These are phyloP conservation scores for Hirsutella minnesotensis DNA, from an alignment of 2,329 filamentous ascomycete species.

Conservation along the genomic window DNA sequence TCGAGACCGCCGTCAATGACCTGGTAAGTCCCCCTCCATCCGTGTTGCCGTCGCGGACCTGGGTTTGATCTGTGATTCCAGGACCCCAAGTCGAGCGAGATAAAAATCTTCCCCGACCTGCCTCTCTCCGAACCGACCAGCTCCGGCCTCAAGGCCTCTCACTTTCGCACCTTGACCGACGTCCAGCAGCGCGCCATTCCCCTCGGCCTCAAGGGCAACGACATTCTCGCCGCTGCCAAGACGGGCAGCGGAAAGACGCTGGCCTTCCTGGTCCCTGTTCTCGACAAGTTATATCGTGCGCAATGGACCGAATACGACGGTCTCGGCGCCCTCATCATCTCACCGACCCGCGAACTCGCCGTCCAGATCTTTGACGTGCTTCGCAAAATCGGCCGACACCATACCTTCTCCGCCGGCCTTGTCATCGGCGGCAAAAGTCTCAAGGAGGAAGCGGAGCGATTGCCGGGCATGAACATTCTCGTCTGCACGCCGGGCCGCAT, in stretches of 20 bases:
- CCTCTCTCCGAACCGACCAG: conserved; percentile 75
- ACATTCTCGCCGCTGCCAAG: conserved; percentile 90
- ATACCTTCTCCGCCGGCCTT: conserved; percentile 83
- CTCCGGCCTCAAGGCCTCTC: conserved; percentile 68
- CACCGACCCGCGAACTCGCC: conserved; percentile 86
- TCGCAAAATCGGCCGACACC: conserved; percentile 76
- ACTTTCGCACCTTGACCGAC: conserved; percentile 84
- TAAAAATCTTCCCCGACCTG: conserved; percentile 67
- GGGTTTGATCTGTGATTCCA: conserved; percentile 13
- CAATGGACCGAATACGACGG: conserved; percentile 89
- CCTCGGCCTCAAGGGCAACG: conserved; percentile 69
- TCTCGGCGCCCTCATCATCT: conserved; percentile 82
- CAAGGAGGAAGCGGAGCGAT: conserved; percentile 72
- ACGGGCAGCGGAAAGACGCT: conserved; percentile 94
- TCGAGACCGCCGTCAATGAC: conserved; percentile 20
- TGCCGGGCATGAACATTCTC: conserved; percentile 90
- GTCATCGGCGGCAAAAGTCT: conserved; percentile 90
- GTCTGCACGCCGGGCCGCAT: conserved; percentile 93
- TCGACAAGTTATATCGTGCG: conserved; percentile 82
- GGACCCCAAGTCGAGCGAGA: conserved; percentile 47
- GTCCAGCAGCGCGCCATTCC: conserved; percentile 87
- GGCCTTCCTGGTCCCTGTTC: conserved; percentile 79
- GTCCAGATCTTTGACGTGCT: conserved; percentile 96
- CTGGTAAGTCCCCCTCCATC: conserved; percentile 13
- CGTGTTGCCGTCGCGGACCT: too few relatives aligned